Conservation (phyloP, 108 stramenopile genomes). For the Cyclotella atomus region DNA sequence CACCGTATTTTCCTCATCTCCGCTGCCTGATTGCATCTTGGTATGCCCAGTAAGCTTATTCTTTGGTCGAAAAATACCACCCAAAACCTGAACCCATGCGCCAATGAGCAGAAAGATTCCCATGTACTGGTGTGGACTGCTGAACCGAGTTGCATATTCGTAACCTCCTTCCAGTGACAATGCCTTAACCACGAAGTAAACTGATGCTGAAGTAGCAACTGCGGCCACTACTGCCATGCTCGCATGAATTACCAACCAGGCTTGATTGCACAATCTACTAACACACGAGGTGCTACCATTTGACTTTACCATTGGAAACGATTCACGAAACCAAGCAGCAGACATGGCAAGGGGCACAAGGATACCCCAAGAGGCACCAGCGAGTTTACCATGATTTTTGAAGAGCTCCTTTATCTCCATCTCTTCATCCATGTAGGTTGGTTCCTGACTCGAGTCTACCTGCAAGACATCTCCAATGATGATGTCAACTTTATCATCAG, state of each 20-base stretch:
- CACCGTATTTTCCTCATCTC: conserved; percentile 2
- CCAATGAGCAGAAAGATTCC: conserved; percentile 21
- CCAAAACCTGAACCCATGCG: conserved; percentile 17
- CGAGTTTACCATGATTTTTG: conserved; percentile 11
- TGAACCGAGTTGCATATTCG: conserved; percentile 7
- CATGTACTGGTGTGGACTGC: conserved; percentile 12
- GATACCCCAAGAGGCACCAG: conserved; percentile 2
- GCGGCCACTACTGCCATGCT: background rate
- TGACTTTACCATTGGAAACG: background rate
- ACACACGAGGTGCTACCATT: background rate
- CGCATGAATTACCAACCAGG: conserved; percentile 12
- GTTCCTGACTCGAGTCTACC: background rate
- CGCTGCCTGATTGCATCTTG: background rate
- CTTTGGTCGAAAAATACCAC: conserved; percentile 14
- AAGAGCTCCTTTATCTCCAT: conserved; percentile 15
- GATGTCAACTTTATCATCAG: background rate
- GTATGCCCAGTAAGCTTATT: background rate
- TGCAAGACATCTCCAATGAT: background rate
- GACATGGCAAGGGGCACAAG: conserved; percentile 21
- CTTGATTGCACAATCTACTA: background rate
- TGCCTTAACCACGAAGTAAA: conserved; percentile 17
- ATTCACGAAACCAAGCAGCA: conserved; percentile 15
- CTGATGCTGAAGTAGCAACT: conserved; percentile 1
- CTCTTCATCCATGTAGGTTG: background rate
- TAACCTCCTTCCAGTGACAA: conserved; percentile 18